These are phyloP conservation scores for Vigna radiata DNA, from an alignment of 306 rosid genomes.

Conservation along the genomic window DNA sequence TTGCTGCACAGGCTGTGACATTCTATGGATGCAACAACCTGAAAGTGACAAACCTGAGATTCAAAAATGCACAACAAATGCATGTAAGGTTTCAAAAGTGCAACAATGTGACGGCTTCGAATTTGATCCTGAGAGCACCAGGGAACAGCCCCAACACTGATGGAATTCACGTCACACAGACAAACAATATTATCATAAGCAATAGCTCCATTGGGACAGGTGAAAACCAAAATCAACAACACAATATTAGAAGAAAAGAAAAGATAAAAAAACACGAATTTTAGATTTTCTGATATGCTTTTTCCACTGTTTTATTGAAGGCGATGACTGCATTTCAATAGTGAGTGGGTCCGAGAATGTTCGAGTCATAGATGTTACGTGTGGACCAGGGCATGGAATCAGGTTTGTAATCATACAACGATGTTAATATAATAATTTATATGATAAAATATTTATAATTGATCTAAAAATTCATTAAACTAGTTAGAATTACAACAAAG, in stretches of 20 bases:
- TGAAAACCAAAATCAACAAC: conserved; percentile 21
- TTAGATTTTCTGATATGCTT: conserved; percentile 17
- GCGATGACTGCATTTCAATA: conserved; percentile 95
- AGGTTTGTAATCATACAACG: conserved; percentile 51
- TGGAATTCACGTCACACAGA: conserved; percentile 77
- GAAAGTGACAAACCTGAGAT: conserved; percentile 50
- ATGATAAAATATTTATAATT: too few species aligned
- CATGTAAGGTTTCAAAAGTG: conserved; percentile 64
- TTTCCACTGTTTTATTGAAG: conserved; percentile 44
- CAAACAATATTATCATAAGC: conserved; percentile 56
- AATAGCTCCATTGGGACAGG: conserved; percentile 71
- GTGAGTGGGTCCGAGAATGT: conserved; percentile 78
- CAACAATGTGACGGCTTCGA: conserved; percentile 55
- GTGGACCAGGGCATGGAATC: conserved; percentile 98
- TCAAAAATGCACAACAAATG: conserved; percentile 77
- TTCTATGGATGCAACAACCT: conserved; percentile 61
- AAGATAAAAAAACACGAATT: neutral
- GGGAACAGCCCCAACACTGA: conserved; percentile 86
- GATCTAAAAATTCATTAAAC: too few species aligned
- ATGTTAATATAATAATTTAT: neutral
- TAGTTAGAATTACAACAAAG: too few species aligned
- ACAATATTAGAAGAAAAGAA: neutral
- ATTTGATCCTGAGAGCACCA: conserved; percentile 66
- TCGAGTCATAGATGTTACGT: conserved; percentile 55
- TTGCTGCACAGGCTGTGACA: conserved; percentile 69